These are phyloP conservation scores for Lagenaria siceraria DNA, from an alignment of 306 rosid genomes.

Conservation along the genomic window DNA sequence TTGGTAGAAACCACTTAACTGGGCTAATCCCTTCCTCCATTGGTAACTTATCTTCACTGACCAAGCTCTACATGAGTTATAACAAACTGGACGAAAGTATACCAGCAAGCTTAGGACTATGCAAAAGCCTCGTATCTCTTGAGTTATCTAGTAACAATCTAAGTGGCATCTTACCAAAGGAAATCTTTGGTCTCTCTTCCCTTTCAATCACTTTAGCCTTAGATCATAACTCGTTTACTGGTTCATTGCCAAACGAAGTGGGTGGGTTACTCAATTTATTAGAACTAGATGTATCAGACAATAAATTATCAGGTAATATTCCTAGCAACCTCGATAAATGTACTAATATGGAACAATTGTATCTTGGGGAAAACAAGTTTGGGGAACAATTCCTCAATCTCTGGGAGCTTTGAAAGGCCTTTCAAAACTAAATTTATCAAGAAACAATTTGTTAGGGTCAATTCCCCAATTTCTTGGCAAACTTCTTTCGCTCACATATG, in stretches of 20 bases:
- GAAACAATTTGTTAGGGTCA: slow-evolving; percentile 19
- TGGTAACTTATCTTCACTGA: background rate
- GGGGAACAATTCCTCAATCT: slow-evolving; percentile 18
- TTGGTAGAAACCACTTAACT: slow-evolving; percentile 7
- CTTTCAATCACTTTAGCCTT: slow-evolving; percentile 8
- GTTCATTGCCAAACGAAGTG: slow-evolving; percentile 23
- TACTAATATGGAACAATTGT: background rate
- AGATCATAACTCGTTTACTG: slow-evolving; percentile 15
- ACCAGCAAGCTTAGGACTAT: slow-evolving; percentile 16
- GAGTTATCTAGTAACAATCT: slow-evolving; percentile 12
- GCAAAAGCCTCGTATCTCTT: background rate
- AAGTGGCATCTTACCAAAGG: slow-evolving; percentile 17
- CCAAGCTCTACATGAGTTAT: background rate
- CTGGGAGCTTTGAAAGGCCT: slow-evolving; percentile 7
- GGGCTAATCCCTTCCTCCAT: slow-evolving; percentile 11
- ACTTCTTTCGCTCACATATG: background rate
- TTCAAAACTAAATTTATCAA: slow-evolving; percentile 13
- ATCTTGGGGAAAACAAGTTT: slow-evolving; percentile 17
- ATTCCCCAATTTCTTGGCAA: slow-evolving; percentile 20
- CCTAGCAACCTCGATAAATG: slow-evolving; percentile 13
- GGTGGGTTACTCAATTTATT: slow-evolving; percentile 3
- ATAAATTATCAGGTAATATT: slow-evolving; percentile 21
- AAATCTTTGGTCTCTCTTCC: slow-evolving; percentile 14
- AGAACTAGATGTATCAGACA: slow-evolving; percentile 11
- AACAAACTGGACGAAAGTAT: background rate